Conservation (phyloP, 768 basidiomycete species). For the Tulasnella sp. region DNA sequence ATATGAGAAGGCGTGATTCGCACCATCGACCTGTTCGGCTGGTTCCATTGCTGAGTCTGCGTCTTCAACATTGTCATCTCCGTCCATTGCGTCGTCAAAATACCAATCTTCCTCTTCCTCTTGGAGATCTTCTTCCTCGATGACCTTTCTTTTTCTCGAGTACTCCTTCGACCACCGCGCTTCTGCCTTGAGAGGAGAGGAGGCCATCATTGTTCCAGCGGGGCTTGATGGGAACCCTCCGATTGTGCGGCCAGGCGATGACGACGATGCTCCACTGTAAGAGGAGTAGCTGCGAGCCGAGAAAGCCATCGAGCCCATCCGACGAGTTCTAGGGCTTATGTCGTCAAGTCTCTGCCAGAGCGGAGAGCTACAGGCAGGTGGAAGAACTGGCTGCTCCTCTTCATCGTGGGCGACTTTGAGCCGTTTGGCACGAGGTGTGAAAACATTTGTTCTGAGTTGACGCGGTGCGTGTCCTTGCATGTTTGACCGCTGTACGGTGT, state of each 20-base stretch:
- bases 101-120: conserved; percentile 4
- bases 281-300: not conserved
- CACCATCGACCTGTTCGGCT: not conserved
- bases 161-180: not conserved
- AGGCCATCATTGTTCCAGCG: conserved; percentile 1
- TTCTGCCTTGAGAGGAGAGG: conserved; percentile 3
- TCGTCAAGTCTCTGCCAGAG: not conserved
- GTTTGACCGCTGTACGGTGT: no score
- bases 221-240: not conserved
- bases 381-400: not conserved
- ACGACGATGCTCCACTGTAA: not conserved
- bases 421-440: not conserved
- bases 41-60: not conserved
- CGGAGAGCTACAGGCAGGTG: not conserved
- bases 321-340: not conserved
- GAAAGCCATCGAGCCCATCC: conserved; percentile 4
- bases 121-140: not conserved
- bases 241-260: not conserved
- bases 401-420: conserved; percentile 1
- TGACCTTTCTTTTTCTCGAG: not conserved
- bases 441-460: no score
- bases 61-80: not conserved
- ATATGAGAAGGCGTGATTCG: not conserved
- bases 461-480: no score
- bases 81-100: not conserved